Conservation (phyloP, 805 yeast species). For the Metschnikowia henanensis region DNA sequence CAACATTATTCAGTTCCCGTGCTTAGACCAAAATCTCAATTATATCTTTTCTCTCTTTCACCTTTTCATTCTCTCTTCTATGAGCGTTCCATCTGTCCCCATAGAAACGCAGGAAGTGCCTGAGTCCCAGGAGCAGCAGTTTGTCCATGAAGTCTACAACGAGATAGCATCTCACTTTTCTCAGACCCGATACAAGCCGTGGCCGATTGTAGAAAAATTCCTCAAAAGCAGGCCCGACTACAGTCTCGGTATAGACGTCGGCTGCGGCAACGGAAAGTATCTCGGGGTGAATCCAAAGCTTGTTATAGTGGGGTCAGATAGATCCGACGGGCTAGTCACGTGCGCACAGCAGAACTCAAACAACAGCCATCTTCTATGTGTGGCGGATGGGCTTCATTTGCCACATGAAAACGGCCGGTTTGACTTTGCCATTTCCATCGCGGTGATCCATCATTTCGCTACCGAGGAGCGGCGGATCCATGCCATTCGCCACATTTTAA, state of each 20-base stretch:
- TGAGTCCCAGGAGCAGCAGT: conserved; percentile 62
- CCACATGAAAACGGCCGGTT: conserved; percentile 39
- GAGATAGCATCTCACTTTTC: conserved; percentile 93
- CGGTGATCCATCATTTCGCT: conserved; percentile 96
- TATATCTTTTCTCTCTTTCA: neutral
- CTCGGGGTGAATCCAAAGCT: conserved; percentile 67
- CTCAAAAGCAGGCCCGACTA: conserved; percentile 50
- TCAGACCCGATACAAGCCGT: conserved; percentile 91
- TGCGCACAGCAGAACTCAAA: conserved; percentile 53
- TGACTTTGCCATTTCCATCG: conserved; percentile 92
- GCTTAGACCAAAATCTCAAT: no score
- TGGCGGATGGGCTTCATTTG: conserved; percentile 75
- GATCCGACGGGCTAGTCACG: conserved; percentile 64
- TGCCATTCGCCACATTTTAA: conserved; percentile 70
- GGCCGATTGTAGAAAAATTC: conserved; percentile 91
- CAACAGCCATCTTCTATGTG: conserved; percentile 53
- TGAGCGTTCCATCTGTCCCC: conserved; percentile 36
- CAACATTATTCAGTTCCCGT: no score
- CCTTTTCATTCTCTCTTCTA: conserved; percentile 6
- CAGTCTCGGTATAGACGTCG: conserved; percentile 85
- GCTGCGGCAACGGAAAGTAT: conserved; percentile 97
- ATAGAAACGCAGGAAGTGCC: conserved; percentile 40
- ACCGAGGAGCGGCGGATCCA: conserved; percentile 73
- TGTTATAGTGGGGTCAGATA: conserved; percentile 71
- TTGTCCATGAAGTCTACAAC: conserved; percentile 91